Evolutionary conservation across 225 moss, liverwort and hornwort genomes (phyloP), one percentile per base, ranked within the genome.

Genomic region (Bryum argenteum): DNA sequence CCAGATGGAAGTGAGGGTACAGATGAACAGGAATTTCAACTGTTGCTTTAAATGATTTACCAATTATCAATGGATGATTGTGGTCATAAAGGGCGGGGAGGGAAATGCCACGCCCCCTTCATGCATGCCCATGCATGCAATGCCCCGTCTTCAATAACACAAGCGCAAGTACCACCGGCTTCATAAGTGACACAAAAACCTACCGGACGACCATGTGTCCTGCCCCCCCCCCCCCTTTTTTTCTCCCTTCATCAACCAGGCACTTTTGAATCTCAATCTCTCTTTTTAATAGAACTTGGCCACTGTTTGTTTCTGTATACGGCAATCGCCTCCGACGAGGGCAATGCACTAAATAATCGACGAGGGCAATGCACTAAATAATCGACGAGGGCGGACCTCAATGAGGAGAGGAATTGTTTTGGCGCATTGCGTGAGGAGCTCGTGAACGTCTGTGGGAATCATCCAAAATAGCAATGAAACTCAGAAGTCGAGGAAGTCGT

Each of bases 61-160:
- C 75, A 62, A 76, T 76, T 76, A 76, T 76, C 50, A 67, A 41
- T 3, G 28, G 77, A 71, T 71, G 75, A 76, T 80, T 71, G 71
- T 33, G 9, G 70, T 9, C 70, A 76, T 71, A 80, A 80, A 71
- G 66, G n/a, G n/a, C n/a, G n/a, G n/a, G n/a, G n/a, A n/a, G n/a
- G n/a, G 71, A 67, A 71, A 13, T 18, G 66, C 41, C n/a, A n/a
- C n/a, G n/a, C n/a, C n/a, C n/a, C 70, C 43, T 54, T 48, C 71
- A 66, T 76, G 80, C 76, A 80, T 20, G 75, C 28, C 12, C 66
- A 71, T 76, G 75, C 76, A 76, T 56, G 71, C 48, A 61, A 21
- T 71, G 61, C 80, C 48, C 47, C n/a, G n/a, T 13, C 24, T 19
- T 44, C 21, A 12, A 10, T 21, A 37, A 11, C 12, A 6, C 42